Evolutionary conservation across 1,284 basidiomycete species (phyloP).

Genomic region (Chondrostereum purpureum): DNA sequence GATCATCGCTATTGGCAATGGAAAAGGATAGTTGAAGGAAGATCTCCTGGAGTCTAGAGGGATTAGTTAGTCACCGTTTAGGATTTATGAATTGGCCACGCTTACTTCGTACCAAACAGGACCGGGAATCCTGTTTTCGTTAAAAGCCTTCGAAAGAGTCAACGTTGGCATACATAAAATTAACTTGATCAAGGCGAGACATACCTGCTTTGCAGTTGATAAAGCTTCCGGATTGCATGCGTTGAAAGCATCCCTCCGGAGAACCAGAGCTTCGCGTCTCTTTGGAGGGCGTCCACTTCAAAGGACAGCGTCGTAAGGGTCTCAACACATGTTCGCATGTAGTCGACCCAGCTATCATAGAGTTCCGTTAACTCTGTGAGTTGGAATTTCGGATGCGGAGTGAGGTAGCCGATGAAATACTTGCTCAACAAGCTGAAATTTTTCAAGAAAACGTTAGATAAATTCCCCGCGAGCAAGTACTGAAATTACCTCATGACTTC

Average conservation of each 20-base stretch:
- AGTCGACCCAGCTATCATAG: slow-evolving; percentile 12
- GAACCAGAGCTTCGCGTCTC: slow-evolving; percentile 10
- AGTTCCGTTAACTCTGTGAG: slow-evolving; percentile 8
- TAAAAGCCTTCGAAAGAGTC: slow-evolving; percentile 2
- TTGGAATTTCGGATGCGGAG: slow-evolving; percentile 9
- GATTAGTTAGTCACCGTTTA: not conserved
- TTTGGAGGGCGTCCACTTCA: slow-evolving; percentile 9
- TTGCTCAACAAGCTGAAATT: slow-evolving; percentile 9
- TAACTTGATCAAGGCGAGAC: not conserved
- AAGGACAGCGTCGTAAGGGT: slow-evolving; percentile 11
- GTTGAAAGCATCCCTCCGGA: slow-evolving; percentile 10
- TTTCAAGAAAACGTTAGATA: not conserved
- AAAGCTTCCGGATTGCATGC: slow-evolving; percentile 11
- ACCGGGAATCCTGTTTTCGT: slow-evolving; percentile 10
- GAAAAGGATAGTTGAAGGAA: slow-evolving; percentile 11
- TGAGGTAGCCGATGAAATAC: slow-evolving; percentile 12
- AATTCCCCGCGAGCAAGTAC: not conserved
- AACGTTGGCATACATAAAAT: too few species aligned
- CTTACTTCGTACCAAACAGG: slow-evolving; percentile 11
- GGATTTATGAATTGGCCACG: not conserved
- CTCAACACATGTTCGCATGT: slow-evolving; percentile 10
- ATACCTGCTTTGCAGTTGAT: slow-evolving; percentile 11
- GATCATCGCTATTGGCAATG: slow-evolving; percentile 11
- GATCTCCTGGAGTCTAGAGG: slow-evolving; percentile 9
- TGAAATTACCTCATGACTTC: slow-evolving; percentile 13